Base-by-base conservation (phyloP, 768 basidiomycete species). In the Hericium alpestre region DNA sequence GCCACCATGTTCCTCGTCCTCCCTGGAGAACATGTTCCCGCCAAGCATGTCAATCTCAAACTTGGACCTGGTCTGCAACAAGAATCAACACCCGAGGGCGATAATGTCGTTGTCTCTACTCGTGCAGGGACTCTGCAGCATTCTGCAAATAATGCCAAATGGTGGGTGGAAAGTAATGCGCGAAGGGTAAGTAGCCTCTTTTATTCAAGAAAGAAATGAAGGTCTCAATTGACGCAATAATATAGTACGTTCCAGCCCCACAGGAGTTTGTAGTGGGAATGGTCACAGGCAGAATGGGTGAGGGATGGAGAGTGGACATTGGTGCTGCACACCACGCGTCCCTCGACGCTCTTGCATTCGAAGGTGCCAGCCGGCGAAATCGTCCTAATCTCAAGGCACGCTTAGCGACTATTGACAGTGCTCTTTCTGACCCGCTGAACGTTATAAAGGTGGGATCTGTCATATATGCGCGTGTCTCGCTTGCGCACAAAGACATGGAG, bases 401-500 rank as follows among this genome's bases (percentile, higher is more conserved):
- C 60, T 15, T 40, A 52, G 27, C 32, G 51, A 57, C 23, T 20
- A 13, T 22, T 37, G 6, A 50, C 10, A 6, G 27, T 51, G 41
- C 25, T n/a, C 16, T 16, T 16, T 37, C 54, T 54, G 49, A 58
- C 38, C 8, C 9, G 11, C 47, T 39, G 20, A 50, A 46, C 40
- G 50, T 56, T 23, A 4, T 1, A 51, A 12, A 97, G 95, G 84
- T 97, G 49, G 95, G 95, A 27, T 82, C 87, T 4, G 71, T 97
- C 37, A 80, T 99, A 1, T 98, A 95, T 68, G 93, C 93, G 0
- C 82, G 94, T 23, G 86, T 99, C 32, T 93, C 93, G 13, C 74
- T 95, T 20, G 93, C 96, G 5, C 92, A 94, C 66, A 90, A 93
- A 65, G 94, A 98, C 69, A 94, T 97, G 90, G 96, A 99, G 55